Percentiles rank a stretch among this genome's conserved stretches.
These are phyloP conservation scores for Panicum miliaceum DNA, from an alignment of 176 grass and related monocot genomes.

Conservation along the genomic window DNA sequence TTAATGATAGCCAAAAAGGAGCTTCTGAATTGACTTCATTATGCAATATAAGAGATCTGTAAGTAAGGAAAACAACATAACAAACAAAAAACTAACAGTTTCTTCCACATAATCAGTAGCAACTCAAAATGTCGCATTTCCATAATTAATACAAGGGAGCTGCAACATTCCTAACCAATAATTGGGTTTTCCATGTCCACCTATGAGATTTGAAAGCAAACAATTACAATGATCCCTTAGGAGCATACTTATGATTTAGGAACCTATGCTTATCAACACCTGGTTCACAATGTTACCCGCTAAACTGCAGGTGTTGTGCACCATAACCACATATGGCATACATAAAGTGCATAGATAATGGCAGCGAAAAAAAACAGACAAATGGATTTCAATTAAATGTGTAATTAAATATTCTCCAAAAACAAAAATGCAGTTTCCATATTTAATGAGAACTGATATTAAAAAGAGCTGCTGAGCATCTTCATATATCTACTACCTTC, in stretches of 20 bases:
- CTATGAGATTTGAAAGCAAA: neutral
- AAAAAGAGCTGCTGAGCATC: neutral
- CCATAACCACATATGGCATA: neutral
- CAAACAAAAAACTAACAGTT: constrained; percentile 11
- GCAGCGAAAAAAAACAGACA: neutral
- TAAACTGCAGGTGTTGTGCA: neutral
- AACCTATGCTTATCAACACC: neutral
- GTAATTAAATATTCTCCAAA: neutral
- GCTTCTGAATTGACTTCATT: neutral
- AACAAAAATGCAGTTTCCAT: neutral
- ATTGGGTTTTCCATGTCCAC: constrained; percentile 19
- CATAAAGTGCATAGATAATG: neutral
- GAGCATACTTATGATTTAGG: constrained; percentile 1
- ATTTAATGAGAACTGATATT: neutral
- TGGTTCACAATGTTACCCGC: neutral
- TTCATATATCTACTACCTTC: neutral
- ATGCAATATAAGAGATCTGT: constrained; percentile 4
- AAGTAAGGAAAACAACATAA: neutral
- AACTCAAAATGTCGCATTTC: neutral
- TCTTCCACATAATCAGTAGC: constrained; percentile 18
- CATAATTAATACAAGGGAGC: constrained; percentile 16
- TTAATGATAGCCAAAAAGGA: constrained; percentile 23
- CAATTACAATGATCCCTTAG: neutral
- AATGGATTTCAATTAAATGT: neutral
- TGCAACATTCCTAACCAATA: constrained; percentile 23